Conservation (phyloP, 768 basidiomycete species). For the Mycena maculata region DNA sequence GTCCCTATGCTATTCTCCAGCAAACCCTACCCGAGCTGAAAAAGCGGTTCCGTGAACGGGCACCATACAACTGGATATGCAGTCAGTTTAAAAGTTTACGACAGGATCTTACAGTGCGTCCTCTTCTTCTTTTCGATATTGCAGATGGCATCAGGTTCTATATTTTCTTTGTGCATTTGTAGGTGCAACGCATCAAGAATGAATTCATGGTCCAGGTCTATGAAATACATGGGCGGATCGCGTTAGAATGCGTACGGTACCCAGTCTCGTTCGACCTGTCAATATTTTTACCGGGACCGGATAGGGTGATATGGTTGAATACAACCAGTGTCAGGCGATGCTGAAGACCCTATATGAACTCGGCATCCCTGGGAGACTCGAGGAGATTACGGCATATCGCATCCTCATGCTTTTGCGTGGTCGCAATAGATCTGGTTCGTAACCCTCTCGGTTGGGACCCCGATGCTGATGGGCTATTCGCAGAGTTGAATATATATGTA, state of each 20-base stretch:
- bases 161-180: constrained; percentile 20
- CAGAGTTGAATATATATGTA: constrained; percentile 96
- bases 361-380: constrained; percentile 90
- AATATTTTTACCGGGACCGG: constrained; percentile 11
- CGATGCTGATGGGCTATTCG: constrained; percentile 19
- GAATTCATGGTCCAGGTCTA: constrained; percentile 98
- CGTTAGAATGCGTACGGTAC: constrained; percentile 83
- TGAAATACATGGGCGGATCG: constrained; percentile 98
- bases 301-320: constrained; percentile 98
- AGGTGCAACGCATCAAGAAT: constrained; percentile 99
- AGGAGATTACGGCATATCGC: constrained; percentile 97
- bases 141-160: constrained; percentile 28
- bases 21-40: constrained; percentile 90
- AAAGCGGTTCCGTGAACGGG: constrained; percentile 85
- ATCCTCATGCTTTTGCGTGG: constrained; percentile 97
- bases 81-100: constrained; percentile 98
- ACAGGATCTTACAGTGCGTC: constrained; percentile 94
- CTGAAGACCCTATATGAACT: constrained; percentile 92
- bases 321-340: constrained; percentile 96
- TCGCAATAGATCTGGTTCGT: constrained; percentile 90
- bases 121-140: constrained; percentile 39
- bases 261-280: constrained; percentile 29
- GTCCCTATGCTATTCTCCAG: constrained; percentile 86
- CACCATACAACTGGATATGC: constrained; percentile 89
- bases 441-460: constrained; percentile 3